A percentile compares a stretch with the other conserved stretches of the same genome.
Conservation (phyloP, 768 basidiomycete genomes). For the Mrakia gelida region DNA sequence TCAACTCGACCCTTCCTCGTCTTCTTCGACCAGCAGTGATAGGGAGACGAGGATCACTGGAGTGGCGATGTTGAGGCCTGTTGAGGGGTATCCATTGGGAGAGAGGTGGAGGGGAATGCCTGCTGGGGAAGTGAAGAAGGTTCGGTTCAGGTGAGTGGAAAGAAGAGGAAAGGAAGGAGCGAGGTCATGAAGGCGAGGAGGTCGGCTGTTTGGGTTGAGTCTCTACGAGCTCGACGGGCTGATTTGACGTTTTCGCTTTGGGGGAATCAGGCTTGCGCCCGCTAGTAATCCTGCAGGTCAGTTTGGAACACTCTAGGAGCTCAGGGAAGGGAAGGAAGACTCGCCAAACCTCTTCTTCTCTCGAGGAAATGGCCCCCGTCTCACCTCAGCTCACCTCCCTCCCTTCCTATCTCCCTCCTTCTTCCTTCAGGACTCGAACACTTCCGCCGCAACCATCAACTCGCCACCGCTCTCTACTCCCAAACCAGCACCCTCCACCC, state of each 20-base stretch:
- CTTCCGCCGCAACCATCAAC: neutral
- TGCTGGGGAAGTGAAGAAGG: neutral
- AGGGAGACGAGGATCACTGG: neutral
- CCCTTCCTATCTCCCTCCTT: neutral
- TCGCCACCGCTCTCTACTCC: neutral
- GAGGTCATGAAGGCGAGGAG: neutral
- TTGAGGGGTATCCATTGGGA: neutral
- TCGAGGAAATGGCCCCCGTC: neutral
- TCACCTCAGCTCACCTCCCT: neutral
- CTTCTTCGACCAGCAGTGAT: neutral
- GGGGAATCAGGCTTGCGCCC: neutral
- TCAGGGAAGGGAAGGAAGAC: too few relatives aligned
- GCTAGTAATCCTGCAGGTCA: conserved; percentile 1
- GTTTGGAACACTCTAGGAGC: neutral
- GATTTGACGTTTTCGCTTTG: neutral
- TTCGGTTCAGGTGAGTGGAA: neutral
- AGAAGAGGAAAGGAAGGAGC: neutral
- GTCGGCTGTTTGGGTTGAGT: neutral
- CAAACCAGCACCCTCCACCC: neutral
- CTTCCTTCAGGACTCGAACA: neutral
- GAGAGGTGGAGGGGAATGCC: neutral
- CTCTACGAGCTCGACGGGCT: neutral
- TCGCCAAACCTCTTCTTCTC: too few relatives aligned
- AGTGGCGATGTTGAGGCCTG: neutral
- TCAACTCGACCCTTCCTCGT: neutral